Percentiles rank a stretch among this genome's conserved stretches.
phyloP scores from a whole-genome alignment of 345 rosid species.

The Conringia planisiliqua region DNA sequence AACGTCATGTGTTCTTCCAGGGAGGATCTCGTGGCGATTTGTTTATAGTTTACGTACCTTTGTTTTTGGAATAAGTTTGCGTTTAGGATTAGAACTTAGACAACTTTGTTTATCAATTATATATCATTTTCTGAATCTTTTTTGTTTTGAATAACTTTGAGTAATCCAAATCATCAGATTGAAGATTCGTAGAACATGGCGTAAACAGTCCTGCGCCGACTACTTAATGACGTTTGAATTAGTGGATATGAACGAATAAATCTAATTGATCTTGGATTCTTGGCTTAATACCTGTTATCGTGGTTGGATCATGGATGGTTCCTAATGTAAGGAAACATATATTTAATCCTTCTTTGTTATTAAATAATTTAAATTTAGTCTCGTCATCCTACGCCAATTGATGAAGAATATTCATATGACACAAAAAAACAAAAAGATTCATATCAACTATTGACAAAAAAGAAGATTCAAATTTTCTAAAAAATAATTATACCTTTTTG shows the following conservation, averaged over 20 bases:
- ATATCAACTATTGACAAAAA: neutral
- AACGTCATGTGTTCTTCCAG: conserved; percentile 12
- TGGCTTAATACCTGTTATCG: neutral
- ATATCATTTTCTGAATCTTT: neutral
- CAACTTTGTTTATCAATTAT: neutral
- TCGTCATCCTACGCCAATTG: neutral
- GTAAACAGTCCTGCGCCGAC: neutral
- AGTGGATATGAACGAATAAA: neutral
- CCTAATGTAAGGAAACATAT: neutral
- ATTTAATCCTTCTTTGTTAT: neutral
- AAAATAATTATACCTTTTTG: neutral
- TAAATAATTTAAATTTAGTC: neutral
- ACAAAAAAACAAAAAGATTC: conserved; percentile 4
- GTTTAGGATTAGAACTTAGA: neutral
- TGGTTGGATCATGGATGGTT: conserved; percentile 11
- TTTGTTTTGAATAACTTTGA: neutral
- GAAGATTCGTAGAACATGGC: neutral
- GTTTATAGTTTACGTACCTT: neutral
- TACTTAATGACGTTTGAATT: no score
- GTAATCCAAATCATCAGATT: neutral
- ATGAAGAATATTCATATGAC: conserved; percentile 8
- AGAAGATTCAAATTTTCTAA: neutral
- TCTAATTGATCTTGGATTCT: neutral
- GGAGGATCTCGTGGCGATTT: neutral
- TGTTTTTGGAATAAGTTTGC: neutral